Evolutionary conservation across 495 filamentous ascomycete genomes (phyloP).

Genomic region (Tuber brumale): DNA sequence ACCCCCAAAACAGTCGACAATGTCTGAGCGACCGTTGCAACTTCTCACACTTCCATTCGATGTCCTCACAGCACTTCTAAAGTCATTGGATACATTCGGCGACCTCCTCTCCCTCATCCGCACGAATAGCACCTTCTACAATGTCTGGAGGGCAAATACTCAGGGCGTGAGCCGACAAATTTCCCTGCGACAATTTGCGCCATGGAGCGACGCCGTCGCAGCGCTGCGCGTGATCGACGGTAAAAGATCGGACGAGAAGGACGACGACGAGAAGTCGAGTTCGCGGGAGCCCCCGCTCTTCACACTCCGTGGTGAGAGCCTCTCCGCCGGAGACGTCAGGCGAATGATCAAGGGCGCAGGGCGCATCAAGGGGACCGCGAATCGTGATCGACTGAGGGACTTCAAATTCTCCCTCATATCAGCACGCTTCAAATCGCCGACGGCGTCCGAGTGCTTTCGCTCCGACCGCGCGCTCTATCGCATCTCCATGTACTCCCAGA

Average conservation of each 20-base stretch:
- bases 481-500: neutral
- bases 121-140: neutral
- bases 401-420: conserved; percentile 1
- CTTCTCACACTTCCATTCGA: neutral
- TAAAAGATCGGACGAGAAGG: neutral
- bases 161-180: neutral
- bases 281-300: neutral
- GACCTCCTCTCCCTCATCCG: conserved; percentile 1
- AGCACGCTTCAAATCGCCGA: neutral
- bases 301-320: neutral
- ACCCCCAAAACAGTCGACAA: neutral
- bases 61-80: neutral
- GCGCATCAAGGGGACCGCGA: neutral
- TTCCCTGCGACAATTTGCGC: neutral
- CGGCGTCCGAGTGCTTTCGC: neutral
- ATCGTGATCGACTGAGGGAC: neutral
- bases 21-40: neutral
- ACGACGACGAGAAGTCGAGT: neutral
- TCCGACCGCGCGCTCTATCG: neutral
- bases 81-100: neutral
- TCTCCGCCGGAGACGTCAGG: neutral
- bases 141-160: neutral
- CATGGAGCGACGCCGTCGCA: neutral
- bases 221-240: neutral
- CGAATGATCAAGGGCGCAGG: neutral